Evolutionary conservation across 805 yeast species (phyloP), one percentile per base, ranked within the genome.

Genomic region (Ogataea polymorpha): DNA sequence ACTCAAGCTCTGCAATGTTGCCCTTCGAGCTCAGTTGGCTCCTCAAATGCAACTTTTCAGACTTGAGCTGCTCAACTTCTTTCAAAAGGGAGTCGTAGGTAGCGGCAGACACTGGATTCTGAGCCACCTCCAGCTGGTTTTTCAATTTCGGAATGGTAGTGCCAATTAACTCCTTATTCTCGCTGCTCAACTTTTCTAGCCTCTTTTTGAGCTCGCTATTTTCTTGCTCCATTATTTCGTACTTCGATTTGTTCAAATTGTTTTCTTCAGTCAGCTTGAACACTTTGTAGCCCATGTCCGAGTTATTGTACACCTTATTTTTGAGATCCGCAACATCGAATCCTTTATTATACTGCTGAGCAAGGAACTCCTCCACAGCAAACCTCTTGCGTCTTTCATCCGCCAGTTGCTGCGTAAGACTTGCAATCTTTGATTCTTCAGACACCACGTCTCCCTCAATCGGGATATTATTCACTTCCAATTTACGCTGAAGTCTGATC

Each of bases 341-440:
- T 62, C 9, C 79, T 77, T 49, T 74, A 67, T 45, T 41, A n/a
- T 47, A 45, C 33, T 58, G 57, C 26, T 79, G 59, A 24, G 83
- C 55, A 0, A 81, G 75, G 49, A 82, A 80, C 47, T 83, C 90
- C 52, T 85, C 93, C 21, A 87, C 80, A 21, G 82, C 75, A 49
- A 74, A 79, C 38, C 95, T 63, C 41, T 78, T 72, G 48, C 76
- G 66, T 46, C 91, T 68, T 56, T 86, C 91, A 23, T 76, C 78
- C 41, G 75, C 77, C 42, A 86, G 57, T 45, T 75, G 73, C 32
- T 74, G 75, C 29, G 81, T 74, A 42, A 86, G 55, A 16, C 73
- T 73, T 1, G 75, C 68, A 21, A 83, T 72, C 23, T 67, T 69
- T 2, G 64, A 40, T 1, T 74, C 60, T 32, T 69, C 65, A 23